Percentiles rank a stretch among this genome's conserved stretches.
Conservation (phyloP, 2,329 filamentous ascomycete species). For the Dryadomyces quercus-mongolicae region DNA sequence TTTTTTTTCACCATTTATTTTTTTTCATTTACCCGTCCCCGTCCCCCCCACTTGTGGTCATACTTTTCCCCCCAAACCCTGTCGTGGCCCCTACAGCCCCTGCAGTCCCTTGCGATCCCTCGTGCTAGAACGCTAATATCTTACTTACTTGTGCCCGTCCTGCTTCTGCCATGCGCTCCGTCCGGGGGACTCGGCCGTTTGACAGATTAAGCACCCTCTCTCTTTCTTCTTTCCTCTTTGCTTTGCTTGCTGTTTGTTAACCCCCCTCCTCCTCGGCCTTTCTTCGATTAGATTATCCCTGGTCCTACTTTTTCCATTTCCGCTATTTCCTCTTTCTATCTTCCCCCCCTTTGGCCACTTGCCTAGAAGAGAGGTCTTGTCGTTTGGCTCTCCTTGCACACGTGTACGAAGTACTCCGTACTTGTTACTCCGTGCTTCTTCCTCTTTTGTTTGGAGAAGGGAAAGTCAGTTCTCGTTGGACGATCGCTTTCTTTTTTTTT, state of each 20-base stretch:
- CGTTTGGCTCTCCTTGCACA: not conserved
- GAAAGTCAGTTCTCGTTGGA: not conserved
- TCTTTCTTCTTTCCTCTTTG: not conserved
- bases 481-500: not conserved
- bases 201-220: conserved; percentile 7
- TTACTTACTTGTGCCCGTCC: conserved; percentile 1
- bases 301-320: conserved; percentile 1
- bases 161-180: conserved; percentile 11
- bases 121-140: conserved; percentile 1
- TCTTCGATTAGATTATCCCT: not conserved
- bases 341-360: not conserved
- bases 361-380: not conserved
- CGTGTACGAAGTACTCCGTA: not conserved
- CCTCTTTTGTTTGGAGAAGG: too few relatives aligned
- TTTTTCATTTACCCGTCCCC: too few relatives aligned
- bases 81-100: not conserved
- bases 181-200: conserved; percentile 4
- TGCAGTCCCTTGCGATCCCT: conserved; percentile 1
- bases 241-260: too few relatives aligned
- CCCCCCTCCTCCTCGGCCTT: not conserved
- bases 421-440: not conserved
- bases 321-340: not conserved
- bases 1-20: too few relatives aligned
- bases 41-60: not conserved
- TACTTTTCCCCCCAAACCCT: not conserved